phyloP scores from a whole-genome alignment of 768 basidiomycete species.

The Mycena latifolia region DNA sequence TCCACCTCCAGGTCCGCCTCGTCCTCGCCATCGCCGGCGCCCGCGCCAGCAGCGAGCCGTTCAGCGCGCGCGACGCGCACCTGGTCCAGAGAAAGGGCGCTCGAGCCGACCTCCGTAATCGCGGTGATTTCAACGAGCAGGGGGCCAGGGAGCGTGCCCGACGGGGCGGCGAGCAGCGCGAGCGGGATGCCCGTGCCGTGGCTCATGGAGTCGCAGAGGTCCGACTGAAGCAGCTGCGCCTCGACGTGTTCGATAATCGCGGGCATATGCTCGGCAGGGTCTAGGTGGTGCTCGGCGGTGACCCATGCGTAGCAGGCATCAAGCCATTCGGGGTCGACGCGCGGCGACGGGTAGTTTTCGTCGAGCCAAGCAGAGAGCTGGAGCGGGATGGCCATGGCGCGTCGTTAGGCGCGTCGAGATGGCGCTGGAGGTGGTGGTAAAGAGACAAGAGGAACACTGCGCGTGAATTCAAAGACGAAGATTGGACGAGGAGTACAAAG shows the following conservation, averaged over 20 bases:
- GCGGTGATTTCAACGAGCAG: slow-evolving; percentile 81
- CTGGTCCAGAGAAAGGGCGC: slow-evolving; percentile 85
- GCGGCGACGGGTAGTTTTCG: slow-evolving; percentile 68
- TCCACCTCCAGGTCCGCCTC: slow-evolving; percentile 70
- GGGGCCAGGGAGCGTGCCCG: slow-evolving; percentile 54
- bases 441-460: slow-evolving; percentile 3
- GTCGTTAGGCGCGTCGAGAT: slow-evolving; percentile 8
- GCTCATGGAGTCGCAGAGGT: slow-evolving; percentile 78
- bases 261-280: slow-evolving; percentile 61
- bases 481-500: not conserved
- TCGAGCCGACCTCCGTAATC: slow-evolving; percentile 87
- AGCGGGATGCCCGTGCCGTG: slow-evolving; percentile 78
- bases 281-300: slow-evolving; percentile 56
- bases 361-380: slow-evolving; percentile 66
- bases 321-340: slow-evolving; percentile 82
- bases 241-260: slow-evolving; percentile 69
- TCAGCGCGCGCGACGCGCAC: slow-evolving; percentile 74
- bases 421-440: slow-evolving; percentile 3
- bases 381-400: slow-evolving; percentile 44
- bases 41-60: slow-evolving; percentile 67
- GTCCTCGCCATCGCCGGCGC: slow-evolving; percentile 57
- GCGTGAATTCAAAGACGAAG: not conserved
- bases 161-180: slow-evolving; percentile 48
- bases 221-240: slow-evolving; percentile 78
- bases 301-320: slow-evolving; percentile 79